Evolutionary conservation across 2,329 filamentous ascomycete species (phyloP).

Genomic region (Fonsecaea pedrosoi): DNA sequence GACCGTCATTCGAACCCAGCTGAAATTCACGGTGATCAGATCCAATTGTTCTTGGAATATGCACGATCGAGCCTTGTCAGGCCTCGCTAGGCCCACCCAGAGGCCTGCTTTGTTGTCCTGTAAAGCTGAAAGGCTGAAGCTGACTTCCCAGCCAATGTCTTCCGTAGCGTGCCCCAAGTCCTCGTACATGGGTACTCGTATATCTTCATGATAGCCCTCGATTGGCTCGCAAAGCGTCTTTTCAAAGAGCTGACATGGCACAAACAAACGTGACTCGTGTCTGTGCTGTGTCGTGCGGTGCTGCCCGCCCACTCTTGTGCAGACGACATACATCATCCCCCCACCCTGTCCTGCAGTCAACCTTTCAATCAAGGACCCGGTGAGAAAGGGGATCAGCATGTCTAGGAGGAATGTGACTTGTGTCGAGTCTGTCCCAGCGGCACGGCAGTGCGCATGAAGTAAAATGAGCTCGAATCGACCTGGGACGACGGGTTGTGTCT

Average conservation of each 20-base stretch:
- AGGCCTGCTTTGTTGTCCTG: background rate
- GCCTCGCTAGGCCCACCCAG: background rate
- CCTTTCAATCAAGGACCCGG: background rate
- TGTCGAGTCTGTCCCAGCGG: conserved; percentile 1
- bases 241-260: conserved; percentile 5
- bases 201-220: background rate
- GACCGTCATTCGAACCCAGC: conserved; percentile 11
- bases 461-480: conserved; percentile 13
- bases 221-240: conserved; percentile 1
- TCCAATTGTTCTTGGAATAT: conserved; percentile 25
- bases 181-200: background rate
- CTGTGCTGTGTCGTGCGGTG: background rate
- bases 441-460: conserved; percentile 3
- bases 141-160: background rate
- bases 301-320: background rate
- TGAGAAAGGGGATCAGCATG: background rate
- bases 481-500: background rate
- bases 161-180: background rate
- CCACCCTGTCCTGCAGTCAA: background rate
- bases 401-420: background rate
- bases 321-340: conserved; percentile 4
- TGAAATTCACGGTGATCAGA: conserved; percentile 22
- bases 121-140: conserved; percentile 13
- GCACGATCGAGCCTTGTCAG: conserved; percentile 32
- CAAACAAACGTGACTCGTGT: background rate